These are phyloP conservation scores for Lactarius psammicola DNA, from an alignment of 768 basidiomycete species.

Conservation along the genomic window DNA sequence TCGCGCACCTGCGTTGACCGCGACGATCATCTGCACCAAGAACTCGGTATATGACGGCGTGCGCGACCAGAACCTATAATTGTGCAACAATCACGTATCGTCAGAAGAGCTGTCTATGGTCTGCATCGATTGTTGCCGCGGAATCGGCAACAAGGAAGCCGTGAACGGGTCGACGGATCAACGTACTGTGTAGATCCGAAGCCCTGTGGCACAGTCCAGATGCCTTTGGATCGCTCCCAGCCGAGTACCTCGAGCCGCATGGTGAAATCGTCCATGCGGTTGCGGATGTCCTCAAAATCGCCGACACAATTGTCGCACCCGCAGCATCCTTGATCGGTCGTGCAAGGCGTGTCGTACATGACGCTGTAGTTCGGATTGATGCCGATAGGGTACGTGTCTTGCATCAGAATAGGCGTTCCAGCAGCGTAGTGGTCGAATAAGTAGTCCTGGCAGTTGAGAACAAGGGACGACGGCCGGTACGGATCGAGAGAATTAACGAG, in stretches of 20 bases:
- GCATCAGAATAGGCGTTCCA: conserved; percentile 70
- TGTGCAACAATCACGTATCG: neutral
- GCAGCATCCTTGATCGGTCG: conserved; percentile 65
- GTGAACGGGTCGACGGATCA: conserved; percentile 17
- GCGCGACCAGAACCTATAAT: conserved; percentile 56
- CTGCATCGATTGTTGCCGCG: neutral
- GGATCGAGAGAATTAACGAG: conserved; percentile 50
- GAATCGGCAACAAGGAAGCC: neutral
- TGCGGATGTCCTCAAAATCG: conserved; percentile 63
- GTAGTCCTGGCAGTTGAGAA: conserved; percentile 59
- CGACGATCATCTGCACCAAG: conserved; percentile 62
- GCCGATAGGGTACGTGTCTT: conserved; percentile 55
- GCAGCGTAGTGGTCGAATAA: conserved; percentile 56
- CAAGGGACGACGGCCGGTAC: conserved; percentile 58
- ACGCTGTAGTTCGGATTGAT: conserved; percentile 66
- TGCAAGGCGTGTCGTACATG: conserved; percentile 62
- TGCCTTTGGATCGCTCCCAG: conserved; percentile 64
- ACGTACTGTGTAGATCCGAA: conserved; percentile 53
- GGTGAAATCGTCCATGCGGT: conserved; percentile 63
- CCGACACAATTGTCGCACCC: conserved; percentile 74
- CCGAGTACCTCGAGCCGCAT: conserved; percentile 60
- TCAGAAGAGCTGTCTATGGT: neutral
- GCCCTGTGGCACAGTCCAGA: conserved; percentile 81
- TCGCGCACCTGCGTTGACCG: conserved; percentile 67
- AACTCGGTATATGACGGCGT: conserved; percentile 69